Percentiles rank a stretch among this genome's conserved stretches.
These are phyloP conservation scores for Arthrobotrys iridis DNA, from an alignment of 2,329 filamentous ascomycete species.

Conservation along the genomic window DNA sequence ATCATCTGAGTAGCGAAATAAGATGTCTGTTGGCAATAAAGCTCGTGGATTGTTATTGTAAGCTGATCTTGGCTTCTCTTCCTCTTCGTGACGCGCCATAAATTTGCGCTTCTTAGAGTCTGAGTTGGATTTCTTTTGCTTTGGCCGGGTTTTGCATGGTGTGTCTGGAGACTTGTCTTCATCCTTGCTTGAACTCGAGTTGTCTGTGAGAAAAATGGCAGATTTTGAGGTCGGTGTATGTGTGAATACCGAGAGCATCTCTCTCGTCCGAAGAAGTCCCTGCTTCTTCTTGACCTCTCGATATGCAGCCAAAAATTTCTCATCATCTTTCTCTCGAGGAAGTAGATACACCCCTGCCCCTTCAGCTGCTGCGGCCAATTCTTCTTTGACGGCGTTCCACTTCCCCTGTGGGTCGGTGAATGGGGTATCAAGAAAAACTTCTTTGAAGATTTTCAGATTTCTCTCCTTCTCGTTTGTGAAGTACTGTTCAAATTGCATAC, in stretches of 20 bases:
- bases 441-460: conserved; percentile 31
- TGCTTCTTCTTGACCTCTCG: conserved; percentile 15
- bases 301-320: conserved; percentile 13
- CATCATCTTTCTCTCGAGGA: conserved; percentile 21
- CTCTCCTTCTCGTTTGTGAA: conserved; percentile 10
- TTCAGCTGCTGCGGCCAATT: conserved; percentile 35
- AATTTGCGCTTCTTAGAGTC: conserved; percentile 26
- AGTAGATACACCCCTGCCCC: conserved; percentile 6
- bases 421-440: conserved; percentile 36
- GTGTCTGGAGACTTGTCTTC: conserved; percentile 9
- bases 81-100: background rate
- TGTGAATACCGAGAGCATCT: conserved; percentile 17
- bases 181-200: conserved; percentile 10
- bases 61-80: background rate
- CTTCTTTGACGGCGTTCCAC: conserved; percentile 23
- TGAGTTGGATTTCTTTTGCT: background rate
- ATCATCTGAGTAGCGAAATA: conserved; percentile 46
- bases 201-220: background rate
- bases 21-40: conserved; percentile 35
- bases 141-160: conserved; percentile 21
- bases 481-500: conserved; percentile 44
- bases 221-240: conserved; percentile 6
- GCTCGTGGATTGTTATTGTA: background rate
- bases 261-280: background rate
- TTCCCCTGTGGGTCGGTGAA: conserved; percentile 31